Conservation (phyloP, 148 eudicot species). For the Rheum nobile region DNA sequence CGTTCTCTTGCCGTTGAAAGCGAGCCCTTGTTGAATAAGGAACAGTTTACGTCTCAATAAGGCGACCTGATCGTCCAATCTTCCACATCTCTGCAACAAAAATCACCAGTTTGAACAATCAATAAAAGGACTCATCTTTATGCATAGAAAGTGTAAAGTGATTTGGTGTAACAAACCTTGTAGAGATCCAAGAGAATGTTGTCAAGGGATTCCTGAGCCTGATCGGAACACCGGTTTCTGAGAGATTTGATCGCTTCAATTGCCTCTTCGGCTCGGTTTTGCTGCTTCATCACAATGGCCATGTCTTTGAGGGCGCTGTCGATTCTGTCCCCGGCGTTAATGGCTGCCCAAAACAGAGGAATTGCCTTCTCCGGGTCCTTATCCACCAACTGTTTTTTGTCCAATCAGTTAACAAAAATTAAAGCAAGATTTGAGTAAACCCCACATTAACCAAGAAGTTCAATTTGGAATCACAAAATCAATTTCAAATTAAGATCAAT, state of each 20-base stretch:
- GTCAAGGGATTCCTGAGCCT: conserved; percentile 95
- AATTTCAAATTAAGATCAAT: too few species aligned
- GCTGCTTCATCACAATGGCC: conserved; percentile 99
- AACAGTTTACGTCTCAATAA: conserved; percentile 65
- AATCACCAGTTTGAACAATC: neutral
- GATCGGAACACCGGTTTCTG: conserved; percentile 76
- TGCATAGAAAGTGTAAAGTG: neutral
- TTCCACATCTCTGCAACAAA: conserved; percentile 75
- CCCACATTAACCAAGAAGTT: too few species aligned
- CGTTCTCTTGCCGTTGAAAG: conserved; percentile 88
- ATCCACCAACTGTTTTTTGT: conserved; percentile 60
- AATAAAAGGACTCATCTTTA: neutral
- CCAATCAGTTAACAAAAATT: too few species aligned
- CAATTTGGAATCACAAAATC: too few species aligned
- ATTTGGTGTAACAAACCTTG: conserved; percentile 36
- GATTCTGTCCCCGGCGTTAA: conserved; percentile 93
- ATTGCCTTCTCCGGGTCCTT: conserved; percentile 98
- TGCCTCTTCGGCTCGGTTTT: conserved; percentile 87
- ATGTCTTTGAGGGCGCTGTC: conserved; percentile 96
- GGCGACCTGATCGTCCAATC: conserved; percentile 88
- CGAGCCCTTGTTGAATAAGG: conserved; percentile 89
- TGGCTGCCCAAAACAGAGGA: conserved; percentile 96
- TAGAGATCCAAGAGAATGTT: conserved; percentile 88
- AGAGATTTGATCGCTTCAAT: conserved; percentile 88
- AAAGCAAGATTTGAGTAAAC: too few species aligned